A percentile compares a stretch with the other conserved stretches of the same genome.
These are phyloP conservation scores for Nemania diffusa DNA, from an alignment of 2,329 filamentous ascomycete genomes.

Conservation along the genomic window DNA sequence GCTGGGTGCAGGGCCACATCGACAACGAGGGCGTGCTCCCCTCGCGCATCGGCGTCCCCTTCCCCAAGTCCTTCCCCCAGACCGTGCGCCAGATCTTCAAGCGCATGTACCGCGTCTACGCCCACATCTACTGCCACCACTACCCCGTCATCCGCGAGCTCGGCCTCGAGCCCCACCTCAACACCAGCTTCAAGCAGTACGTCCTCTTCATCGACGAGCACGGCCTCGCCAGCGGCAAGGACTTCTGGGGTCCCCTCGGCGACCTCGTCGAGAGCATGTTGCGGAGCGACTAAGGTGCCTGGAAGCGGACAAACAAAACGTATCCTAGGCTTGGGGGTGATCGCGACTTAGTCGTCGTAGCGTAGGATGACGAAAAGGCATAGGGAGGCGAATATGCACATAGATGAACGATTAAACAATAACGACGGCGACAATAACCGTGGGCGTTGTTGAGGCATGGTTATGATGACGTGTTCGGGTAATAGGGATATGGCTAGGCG, in stretches of 20 bases:
- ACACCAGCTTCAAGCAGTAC: constrained; percentile 99
- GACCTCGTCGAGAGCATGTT: constrained; percentile 98
- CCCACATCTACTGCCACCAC: constrained; percentile 99
- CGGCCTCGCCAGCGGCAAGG: constrained; percentile 87
- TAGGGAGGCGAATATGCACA: constrained; percentile 11
- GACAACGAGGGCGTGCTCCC: constrained; percentile 96
- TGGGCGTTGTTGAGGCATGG: constrained; percentile 20
- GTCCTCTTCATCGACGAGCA: constrained; percentile 99
- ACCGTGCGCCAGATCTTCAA: constrained; percentile 98
- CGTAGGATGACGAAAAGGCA: background rate
- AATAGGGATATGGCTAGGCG: constrained; percentile 40
- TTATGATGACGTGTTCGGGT: constrained; percentile 29
- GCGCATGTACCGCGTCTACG: constrained; percentile 97
- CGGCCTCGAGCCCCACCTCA: constrained; percentile 94
- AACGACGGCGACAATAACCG: background rate
- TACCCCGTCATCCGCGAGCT: constrained; percentile 96
- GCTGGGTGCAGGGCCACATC: constrained; percentile 94
- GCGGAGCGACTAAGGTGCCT: constrained; percentile 75
- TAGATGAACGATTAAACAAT: constrained; percentile 19
- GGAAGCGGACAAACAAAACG: background rate
- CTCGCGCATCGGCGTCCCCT: constrained; percentile 93
- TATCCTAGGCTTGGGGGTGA: background rate
- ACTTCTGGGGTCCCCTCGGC: constrained; percentile 96
- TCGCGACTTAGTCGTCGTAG: background rate
- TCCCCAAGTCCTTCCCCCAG: constrained; percentile 89